Conservation (phyloP, 2,329 filamentous ascomycete genomes). For the Xylogone sp. region DNA sequence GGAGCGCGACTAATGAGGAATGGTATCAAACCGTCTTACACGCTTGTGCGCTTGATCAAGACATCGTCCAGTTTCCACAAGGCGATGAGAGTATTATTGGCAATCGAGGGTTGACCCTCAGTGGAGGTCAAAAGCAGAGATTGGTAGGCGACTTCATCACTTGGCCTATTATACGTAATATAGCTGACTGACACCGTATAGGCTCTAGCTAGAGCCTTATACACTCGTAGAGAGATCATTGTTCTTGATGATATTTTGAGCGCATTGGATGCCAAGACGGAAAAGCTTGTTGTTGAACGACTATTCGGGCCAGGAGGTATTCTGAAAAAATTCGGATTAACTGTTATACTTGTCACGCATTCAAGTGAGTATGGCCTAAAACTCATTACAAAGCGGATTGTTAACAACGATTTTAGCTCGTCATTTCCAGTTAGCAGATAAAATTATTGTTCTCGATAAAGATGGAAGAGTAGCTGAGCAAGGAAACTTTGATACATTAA, state of each 20-base stretch:
- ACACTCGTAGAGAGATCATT: slow-evolving; percentile 23
- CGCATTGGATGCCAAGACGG: slow-evolving; percentile 40
- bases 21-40: slow-evolving; percentile 22
- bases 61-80: slow-evolving; percentile 28
- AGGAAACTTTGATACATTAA: slow-evolving; percentile 27
- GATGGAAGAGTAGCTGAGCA: slow-evolving; percentile 29
- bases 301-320: slow-evolving; percentile 37
- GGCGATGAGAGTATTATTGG: slow-evolving; percentile 35
- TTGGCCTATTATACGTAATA: too few species aligned
- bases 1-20: not conserved
- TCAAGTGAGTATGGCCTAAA: slow-evolving; percentile 24
- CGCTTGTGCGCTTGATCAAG: slow-evolving; percentile 32
- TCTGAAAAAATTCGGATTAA: slow-evolving; percentile 31
- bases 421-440: slow-evolving; percentile 34
- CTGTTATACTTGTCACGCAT: slow-evolving; percentile 40
- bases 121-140: slow-evolving; percentile 39
- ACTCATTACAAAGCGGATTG: slow-evolving; percentile 11
- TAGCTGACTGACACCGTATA: slow-evolving; percentile 2
- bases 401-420: slow-evolving; percentile 20
- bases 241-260: slow-evolving; percentile 45
- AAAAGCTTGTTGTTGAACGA: slow-evolving; percentile 35
- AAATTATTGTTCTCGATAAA: slow-evolving; percentile 32
- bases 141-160: too few species aligned
- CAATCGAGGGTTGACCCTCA: slow-evolving; percentile 34
- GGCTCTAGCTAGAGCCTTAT: slow-evolving; percentile 17